Evolutionary conservation across 2,329 filamentous ascomycete species (phyloP), one percentile per base, ranked within the genome.

Genomic region (Cercospora berteroae): DNA sequence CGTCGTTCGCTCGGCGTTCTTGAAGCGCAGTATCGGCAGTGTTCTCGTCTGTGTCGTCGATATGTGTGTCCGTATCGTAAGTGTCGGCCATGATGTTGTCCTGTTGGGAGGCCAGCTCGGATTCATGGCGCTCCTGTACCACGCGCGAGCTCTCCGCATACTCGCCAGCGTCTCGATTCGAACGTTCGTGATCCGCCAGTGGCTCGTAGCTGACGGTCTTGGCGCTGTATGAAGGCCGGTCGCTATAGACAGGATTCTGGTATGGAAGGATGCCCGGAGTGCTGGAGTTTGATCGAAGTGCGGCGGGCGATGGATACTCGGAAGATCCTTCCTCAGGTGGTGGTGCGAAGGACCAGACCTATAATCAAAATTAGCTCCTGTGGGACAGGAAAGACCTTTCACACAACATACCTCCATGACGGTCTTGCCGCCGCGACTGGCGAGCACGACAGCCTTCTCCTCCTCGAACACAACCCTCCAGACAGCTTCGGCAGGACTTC

Each of bases 401-500:
- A 13, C 39, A 10, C 31, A 52, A 60, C 64, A 9, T 44, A 96
- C 94, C 89, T 99, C 95, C 95, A 99, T 99, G 70, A 98, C 91
- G 0, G 96, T 98, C 70, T 94, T 89, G 65, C 89, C 90, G 62
- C 88, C 88, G 68, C 94, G 87, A 74, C 93, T 90, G 8, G 95
- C 95, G 85, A 99, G 91, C 33, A 97, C 94, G 31, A 99, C 94
- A 67, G 94, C 96, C 80, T 97, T 98, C 80, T 99, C 95, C 72
- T 97, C 94, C 77, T 99, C 95, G 78, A 99, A 99, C 0, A 96
- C 95, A 36, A 99, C 94, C 67, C 95, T 87, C 95, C 95, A 99
- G 0, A 99, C 95, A 16, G 94, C 94, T 77, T 99, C 94, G 0
- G 94, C 93, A 63, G 94, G 93, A 20, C 90, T 89, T 57, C 94